Conservation (phyloP, 208 protist species). For the Leishmania major region DNA sequence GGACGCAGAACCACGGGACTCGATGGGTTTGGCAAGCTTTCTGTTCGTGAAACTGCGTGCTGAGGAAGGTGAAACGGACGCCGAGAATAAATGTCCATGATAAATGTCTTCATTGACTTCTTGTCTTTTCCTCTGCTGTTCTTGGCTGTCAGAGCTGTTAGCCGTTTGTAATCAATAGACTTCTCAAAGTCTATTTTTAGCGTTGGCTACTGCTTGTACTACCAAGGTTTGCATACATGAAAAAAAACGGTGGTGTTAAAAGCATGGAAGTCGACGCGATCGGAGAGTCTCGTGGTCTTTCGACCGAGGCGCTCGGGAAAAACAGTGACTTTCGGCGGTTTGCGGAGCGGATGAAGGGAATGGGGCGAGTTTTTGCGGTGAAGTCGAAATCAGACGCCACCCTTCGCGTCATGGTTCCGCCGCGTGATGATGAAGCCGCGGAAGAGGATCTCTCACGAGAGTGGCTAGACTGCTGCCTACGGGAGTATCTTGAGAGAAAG, state of each 20-base stretch:
- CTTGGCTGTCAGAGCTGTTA: not conserved
- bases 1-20: too few relatives aligned
- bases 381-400: conserved; percentile 17
- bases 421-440: conserved; percentile 9
- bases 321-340: conserved; percentile 41
- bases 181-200: not conserved
- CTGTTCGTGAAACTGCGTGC: not conserved
- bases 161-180: not conserved
- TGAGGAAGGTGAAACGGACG: not conserved
- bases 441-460: not conserved
- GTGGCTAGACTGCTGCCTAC: conserved; percentile 75
- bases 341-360: conserved; percentile 29
- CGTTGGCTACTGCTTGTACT: not conserved
- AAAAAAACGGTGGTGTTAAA: conserved; percentile 7
- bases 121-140: not conserved
- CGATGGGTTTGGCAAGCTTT: not conserved
- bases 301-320: conserved; percentile 20
- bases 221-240: not conserved
- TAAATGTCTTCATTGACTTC: not conserved
- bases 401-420: conserved; percentile 5
- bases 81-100: too few relatives aligned
- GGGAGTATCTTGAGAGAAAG: conserved; percentile 71
- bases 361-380: conserved; percentile 27
- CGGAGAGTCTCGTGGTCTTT: conserved; percentile 10
- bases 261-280: not conserved